Evolutionary conservation across 176 grass and related monocot species (phyloP), one percentile per base, ranked within the genome.

Genomic region (Oryza meridionalis): DNA sequence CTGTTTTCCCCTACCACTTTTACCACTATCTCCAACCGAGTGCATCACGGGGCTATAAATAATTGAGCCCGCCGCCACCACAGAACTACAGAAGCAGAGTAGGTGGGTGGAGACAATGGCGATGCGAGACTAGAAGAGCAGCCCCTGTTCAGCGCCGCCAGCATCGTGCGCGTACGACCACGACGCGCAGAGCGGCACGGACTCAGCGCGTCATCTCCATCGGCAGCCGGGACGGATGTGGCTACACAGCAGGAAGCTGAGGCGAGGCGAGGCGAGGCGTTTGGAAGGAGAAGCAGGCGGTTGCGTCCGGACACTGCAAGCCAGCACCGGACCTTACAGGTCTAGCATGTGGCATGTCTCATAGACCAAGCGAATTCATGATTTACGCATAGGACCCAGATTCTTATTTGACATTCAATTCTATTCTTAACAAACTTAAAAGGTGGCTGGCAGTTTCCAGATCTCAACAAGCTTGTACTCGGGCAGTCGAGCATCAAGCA

Each of bases 91-190:
- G 50, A 38, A 5, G 73, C 37, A 9, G 51, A 25, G 38, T 16
- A 46, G 42, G 77, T 77, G 1, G 65, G 77, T 33, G 76, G 37
- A 47, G 83, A 69, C 26, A 25, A 70, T 40, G 67, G 55, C 68
- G 76, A 72, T 27, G 84, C 87, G 50, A 84, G 42, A 70, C 77
- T 89, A 53, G 82, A 80, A 37, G 32, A 33, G 32, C 82, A 69
- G 27, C 21, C 65, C 82, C 50, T 85, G 16, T 82, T 43, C 32
- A 33, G 32, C 32, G 32, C 32, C 64, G 63, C 70, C 51, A 81
- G 65, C 82, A 89, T 89, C 66, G 29, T 66, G 11, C 7, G 24
- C 32, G 32, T 33, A 33, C 32, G 32, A 29, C 27, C 6, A 16
- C 45, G 51, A 38, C 35, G 16, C 32, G 32, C 32, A 33, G 32